Evolutionary conservation across 306 rosid genomes (phyloP).

Genomic region (Trifolium dubium): DNA sequence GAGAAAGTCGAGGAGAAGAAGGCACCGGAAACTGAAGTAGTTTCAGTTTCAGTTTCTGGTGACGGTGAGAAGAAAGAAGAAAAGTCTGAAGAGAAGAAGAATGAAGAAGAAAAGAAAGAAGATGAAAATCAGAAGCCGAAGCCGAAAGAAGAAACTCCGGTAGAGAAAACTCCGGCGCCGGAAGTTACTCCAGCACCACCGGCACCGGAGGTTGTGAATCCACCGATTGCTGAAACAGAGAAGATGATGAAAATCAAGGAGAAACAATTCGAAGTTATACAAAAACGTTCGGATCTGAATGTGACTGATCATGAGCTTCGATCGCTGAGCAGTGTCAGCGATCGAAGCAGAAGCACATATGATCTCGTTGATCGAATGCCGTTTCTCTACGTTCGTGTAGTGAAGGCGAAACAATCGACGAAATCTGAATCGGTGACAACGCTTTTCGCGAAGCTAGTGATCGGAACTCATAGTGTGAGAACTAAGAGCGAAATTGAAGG

Average conservation of each 20-base stretch:
- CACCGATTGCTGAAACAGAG: conserved; percentile 50
- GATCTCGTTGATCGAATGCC: conserved; percentile 84
- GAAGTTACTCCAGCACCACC: conserved; percentile 8
- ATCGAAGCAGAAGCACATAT: conserved; percentile 56
- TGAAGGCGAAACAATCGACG: conserved; percentile 58
- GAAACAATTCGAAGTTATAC: conserved; percentile 16
- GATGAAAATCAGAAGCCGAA: conserved; percentile 40
- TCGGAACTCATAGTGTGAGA: conserved; percentile 75
- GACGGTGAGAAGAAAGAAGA: conserved; percentile 43
- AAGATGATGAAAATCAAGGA: conserved; percentile 46
- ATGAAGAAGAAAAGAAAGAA: conserved; percentile 42
- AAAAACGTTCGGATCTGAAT: conserved; percentile 38
- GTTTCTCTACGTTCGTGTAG: conserved; percentile 67
- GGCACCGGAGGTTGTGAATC: conserved; percentile 45
- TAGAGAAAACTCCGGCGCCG: neutral
- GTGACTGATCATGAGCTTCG: conserved; percentile 61
- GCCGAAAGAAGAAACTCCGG: conserved; percentile 41
- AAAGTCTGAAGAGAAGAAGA: conserved; percentile 35
- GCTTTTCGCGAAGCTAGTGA: conserved; percentile 66
- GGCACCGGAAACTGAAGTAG: neutral
- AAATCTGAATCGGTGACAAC: conserved; percentile 23
- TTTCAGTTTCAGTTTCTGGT: neutral
- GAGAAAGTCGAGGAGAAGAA: conserved; percentile 46
- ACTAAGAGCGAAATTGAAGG: conserved; percentile 58
- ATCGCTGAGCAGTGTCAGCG: conserved; percentile 52